Evolutionary conservation across 2,329 filamentous ascomycete species (phyloP).

Genomic region (Aureobasidium subglaciale): DNA sequence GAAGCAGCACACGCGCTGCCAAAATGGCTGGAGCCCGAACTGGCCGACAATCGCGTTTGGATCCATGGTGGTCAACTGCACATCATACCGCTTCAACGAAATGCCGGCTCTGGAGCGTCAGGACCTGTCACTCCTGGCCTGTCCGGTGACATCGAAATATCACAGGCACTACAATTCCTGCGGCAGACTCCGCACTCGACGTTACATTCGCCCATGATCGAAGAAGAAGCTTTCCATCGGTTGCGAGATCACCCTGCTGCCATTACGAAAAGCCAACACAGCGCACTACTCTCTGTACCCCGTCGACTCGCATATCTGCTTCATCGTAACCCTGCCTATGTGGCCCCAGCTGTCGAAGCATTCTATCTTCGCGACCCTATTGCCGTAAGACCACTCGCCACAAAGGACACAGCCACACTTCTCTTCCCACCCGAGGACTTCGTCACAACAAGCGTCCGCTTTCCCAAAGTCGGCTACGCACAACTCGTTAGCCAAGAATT

Average conservation of each 20-base stretch:
- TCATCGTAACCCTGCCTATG: constrained; percentile 64
- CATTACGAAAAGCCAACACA: constrained; percentile 68
- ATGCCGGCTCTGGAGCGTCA: background rate
- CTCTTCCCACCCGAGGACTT: constrained; percentile 71
- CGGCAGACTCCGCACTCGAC: constrained; percentile 49
- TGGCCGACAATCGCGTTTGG: constrained; percentile 84
- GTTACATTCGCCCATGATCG: constrained; percentile 65
- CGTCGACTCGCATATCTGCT: constrained; percentile 75
- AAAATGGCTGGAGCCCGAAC: constrained; percentile 84
- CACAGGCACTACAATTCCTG: constrained; percentile 59
- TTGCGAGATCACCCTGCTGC: constrained; percentile 75
- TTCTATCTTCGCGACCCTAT: constrained; percentile 88
- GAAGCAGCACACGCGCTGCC: constrained; percentile 86
- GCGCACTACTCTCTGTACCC: constrained; percentile 65
- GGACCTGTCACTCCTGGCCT: constrained; percentile 10
- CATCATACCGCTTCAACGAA: constrained; percentile 54
- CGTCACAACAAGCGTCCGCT: constrained; percentile 70
- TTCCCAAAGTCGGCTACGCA: constrained; percentile 84
- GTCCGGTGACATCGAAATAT: constrained; percentile 49
- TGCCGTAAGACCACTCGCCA: constrained; percentile 60
- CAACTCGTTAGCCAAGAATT: constrained; percentile 86
- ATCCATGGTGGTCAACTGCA: constrained; percentile 68
- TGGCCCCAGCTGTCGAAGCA: constrained; percentile 78
- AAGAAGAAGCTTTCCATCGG: constrained; percentile 86
- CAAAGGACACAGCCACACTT: constrained; percentile 46